Conservation (phyloP, 495 filamentous ascomycete genomes). For the Lophium mytilinum region DNA sequence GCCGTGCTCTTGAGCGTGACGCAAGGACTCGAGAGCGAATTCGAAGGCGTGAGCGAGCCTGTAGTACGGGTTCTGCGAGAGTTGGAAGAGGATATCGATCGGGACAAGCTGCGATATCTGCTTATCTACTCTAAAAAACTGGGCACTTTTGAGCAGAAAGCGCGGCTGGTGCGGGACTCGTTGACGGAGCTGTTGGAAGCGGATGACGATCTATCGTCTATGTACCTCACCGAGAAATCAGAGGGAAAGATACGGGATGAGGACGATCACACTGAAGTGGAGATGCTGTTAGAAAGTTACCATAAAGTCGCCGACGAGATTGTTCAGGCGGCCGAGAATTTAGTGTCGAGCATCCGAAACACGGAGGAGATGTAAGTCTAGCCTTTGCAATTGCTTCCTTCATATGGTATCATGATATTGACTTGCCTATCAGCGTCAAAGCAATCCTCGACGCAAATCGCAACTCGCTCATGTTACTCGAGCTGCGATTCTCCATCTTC, state of each 20-base stretch:
- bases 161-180: conserved; percentile 85
- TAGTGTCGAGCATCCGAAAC: conserved; percentile 92
- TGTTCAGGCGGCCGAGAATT: conserved; percentile 84
- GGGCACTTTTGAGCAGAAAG: conserved; percentile 95
- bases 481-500: conserved; percentile 91
- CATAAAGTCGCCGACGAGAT: conserved; percentile 98
- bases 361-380: conserved; percentile 88
- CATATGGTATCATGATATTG: neutral
- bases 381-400: neutral
- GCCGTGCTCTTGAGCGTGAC: conserved; percentile 78
- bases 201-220: conserved; percentile 87
- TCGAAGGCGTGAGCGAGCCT: conserved; percentile 83
- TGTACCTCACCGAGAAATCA: conserved; percentile 87
- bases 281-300: conserved; percentile 93
- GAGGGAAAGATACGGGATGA: conserved; percentile 66
- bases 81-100: conserved; percentile 92
- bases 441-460: conserved; percentile 97
- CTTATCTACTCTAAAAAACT: conserved; percentile 91
- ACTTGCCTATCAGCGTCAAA: conserved; percentile 55
- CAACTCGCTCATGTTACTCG: conserved; percentile 95
- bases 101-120: conserved; percentile 83
- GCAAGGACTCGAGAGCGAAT: conserved; percentile 81
- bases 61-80: conserved; percentile 82
- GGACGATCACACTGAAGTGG: conserved; percentile 91
- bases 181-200: conserved; percentile 96